phyloP scores from a whole-genome alignment of 139 green algal species.

The Tetradesmus lagerheimii region DNA sequence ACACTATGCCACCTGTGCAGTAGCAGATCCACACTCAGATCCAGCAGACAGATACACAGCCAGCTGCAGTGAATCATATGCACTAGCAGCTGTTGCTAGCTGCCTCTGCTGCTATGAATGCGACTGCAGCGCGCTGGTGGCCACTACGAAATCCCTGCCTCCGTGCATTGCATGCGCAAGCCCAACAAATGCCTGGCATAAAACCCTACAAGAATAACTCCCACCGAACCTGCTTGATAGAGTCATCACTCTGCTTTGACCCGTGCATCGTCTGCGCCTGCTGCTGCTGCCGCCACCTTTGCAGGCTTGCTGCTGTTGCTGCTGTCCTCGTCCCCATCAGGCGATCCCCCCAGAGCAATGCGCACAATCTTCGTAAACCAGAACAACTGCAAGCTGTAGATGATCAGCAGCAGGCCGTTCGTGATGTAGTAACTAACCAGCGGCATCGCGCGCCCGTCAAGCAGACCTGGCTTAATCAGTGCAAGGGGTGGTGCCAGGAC shows the following conservation, averaged over 20 bases:
- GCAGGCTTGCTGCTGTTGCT: background rate
- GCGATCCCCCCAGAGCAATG: constrained; percentile 39
- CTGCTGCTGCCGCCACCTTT: background rate
- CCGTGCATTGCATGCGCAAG: too few species aligned
- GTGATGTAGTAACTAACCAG: constrained; percentile 46
- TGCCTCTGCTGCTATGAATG: too few species aligned
- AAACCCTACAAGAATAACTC: too few species aligned
- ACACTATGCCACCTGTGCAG: too few species aligned
- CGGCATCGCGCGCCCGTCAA: constrained; percentile 47
- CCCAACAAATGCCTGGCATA: too few species aligned
- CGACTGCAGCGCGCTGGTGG: too few species aligned
- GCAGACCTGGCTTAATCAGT: constrained; percentile 47
- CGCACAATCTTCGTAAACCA: constrained; percentile 65
- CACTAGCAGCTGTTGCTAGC: too few species aligned
- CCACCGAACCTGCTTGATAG: too few species aligned
- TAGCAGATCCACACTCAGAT: too few species aligned
- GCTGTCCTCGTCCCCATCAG: background rate
- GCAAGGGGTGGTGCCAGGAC: constrained; percentile 35
- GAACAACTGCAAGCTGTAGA: constrained; percentile 63
- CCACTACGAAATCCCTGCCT: too few species aligned
- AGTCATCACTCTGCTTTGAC: background rate
- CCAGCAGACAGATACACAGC: too few species aligned
- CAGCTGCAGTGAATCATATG: too few species aligned
- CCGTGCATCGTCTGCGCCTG: background rate
- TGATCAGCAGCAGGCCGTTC: constrained; percentile 54